Conservation (phyloP, 164 flowering plant genomes). For the grape (Vitis vinifera) region DNA sequence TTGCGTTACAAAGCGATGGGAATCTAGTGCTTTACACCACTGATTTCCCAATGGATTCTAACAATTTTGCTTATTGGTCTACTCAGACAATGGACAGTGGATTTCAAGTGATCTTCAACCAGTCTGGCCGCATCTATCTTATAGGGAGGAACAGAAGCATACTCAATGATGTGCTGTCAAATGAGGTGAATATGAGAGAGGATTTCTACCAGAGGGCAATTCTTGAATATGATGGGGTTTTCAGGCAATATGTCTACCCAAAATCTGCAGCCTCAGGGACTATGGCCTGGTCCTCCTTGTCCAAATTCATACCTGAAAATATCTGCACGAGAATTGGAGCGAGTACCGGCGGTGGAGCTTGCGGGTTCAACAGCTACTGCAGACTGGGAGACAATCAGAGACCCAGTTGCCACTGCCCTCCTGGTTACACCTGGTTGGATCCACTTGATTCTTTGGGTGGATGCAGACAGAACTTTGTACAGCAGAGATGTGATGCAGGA, state of each 20-base stretch:
- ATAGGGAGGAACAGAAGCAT: not conserved
- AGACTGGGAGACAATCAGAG: too few relatives aligned
- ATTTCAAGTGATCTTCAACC: not conserved
- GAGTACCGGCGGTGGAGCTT: not conserved
- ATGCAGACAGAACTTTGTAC: not conserved
- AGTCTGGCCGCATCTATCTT: slow-evolving; percentile 4
- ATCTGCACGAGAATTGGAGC: not conserved
- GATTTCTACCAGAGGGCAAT: not conserved
- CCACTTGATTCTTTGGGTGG: not conserved
- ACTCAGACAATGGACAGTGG: slow-evolving; percentile 1
- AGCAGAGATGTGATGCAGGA: not conserved
- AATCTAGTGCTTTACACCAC: slow-evolving; percentile 8
- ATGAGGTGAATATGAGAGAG: not conserved
- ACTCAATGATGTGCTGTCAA: too few relatives aligned
- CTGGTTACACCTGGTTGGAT: not conserved
- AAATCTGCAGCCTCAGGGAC: not conserved
- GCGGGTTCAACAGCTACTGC: not conserved
- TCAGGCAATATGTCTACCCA: not conserved
- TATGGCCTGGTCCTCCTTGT: not conserved
- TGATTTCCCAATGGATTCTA: not conserved
- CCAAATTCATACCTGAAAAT: not conserved
- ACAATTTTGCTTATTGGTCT: not conserved
- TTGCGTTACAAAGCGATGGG: not conserved
- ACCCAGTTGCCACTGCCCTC: too few relatives aligned
- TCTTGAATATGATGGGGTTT: too few relatives aligned